Evolutionary conservation across 805 yeast genomes (phyloP).

Genomic region (Candida sonorensis): DNA sequence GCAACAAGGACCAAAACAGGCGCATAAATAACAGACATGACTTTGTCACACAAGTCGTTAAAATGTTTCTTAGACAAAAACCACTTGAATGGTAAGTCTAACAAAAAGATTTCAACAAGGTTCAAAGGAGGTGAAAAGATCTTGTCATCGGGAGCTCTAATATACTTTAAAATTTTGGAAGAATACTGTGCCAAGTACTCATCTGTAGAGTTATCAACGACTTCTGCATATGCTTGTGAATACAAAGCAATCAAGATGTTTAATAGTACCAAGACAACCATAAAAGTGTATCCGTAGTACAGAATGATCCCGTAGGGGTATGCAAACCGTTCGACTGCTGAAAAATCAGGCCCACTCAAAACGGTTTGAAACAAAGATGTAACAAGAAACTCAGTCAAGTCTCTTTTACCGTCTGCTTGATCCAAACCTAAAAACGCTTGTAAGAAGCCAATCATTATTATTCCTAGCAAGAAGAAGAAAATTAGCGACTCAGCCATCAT

Average conservation of each 20-base stretch:
- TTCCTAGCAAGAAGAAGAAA: constrained; percentile 65
- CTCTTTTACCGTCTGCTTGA: constrained; percentile 78
- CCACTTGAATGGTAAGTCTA: constrained; percentile 38
- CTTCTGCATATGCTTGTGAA: constrained; percentile 75
- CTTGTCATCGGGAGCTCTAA: constrained; percentile 83
- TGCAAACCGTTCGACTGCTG: constrained; percentile 62
- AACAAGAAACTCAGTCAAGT: constrained; percentile 60
- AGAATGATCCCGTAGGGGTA: constrained; percentile 82
- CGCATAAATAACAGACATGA: constrained; percentile 61
- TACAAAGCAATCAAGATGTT: constrained; percentile 81
- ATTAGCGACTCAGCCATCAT: constrained; percentile 86
- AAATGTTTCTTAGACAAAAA: constrained; percentile 27
- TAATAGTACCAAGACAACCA: constrained; percentile 67
- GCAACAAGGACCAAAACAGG: constrained; percentile 62
- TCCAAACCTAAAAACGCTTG: constrained; percentile 87
- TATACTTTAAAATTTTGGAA: constrained; percentile 73
- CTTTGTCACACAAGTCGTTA: constrained; percentile 37
- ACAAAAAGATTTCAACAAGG: constrained; percentile 52
- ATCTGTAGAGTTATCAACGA: constrained; percentile 75
- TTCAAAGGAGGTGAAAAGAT: constrained; percentile 84
- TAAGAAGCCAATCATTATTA: constrained; percentile 71
- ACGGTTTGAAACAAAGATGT: constrained; percentile 64
- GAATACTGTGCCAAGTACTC: constrained; percentile 83
- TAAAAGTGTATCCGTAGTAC: constrained; percentile 71
- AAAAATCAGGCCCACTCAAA: constrained; percentile 68